phyloP scores from a whole-genome alignment of 306 rosid genomes.

The cucumber (Cucumis sativus) region Cucumber_9930_V3 NC_026657.2:38203501-38204000 shows the following conservation, averaged over 20 bases:
- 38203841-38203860: background rate
- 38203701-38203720: background rate
- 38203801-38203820: background rate
- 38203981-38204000: conserved; percentile 55
- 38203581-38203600: background rate
- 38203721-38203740: background rate
- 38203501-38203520: background rate
- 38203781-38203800: background rate
- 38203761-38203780: background rate
- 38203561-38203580: background rate
- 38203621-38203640: background rate
- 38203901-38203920: background rate
- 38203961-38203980: background rate
- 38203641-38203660: background rate
- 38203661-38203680: too few species aligned
- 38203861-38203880: background rate
- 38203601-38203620: too few species aligned
- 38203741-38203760: background rate
- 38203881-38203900: background rate
- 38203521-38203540: background rate
- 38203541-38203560: background rate
- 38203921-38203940: background rate
- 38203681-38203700: background rate
- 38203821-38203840: background rate
- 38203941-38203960: background rate